These are phyloP conservation scores for Corinectria fuckeliana DNA, from an alignment of 2,329 filamentous ascomycete species.

Conservation along the genomic window DNA sequence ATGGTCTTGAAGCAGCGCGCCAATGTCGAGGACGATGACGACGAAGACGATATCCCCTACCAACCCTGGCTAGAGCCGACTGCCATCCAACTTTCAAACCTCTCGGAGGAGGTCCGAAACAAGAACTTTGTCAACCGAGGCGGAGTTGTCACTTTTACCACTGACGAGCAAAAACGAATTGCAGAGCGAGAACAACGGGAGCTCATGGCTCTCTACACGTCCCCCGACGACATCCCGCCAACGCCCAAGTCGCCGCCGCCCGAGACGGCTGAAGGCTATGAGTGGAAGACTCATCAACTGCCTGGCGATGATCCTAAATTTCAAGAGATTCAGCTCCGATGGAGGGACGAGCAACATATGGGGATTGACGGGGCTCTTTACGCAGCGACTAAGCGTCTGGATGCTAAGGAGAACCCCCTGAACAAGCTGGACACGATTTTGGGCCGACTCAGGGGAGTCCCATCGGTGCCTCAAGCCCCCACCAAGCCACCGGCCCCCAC, in stretches of 20 bases:
- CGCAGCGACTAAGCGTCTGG: conserved; percentile 52
- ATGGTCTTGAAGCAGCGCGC: conserved; percentile 68
- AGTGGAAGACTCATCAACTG: conserved; percentile 44
- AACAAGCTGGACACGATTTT: conserved; percentile 50
- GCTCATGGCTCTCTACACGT: conserved; percentile 67
- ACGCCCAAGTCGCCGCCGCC: conserved; percentile 61
- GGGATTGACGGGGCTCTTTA: conserved; percentile 52
- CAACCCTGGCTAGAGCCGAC: conserved; percentile 59
- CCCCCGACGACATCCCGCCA: conserved; percentile 60
- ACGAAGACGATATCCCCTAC: conserved; percentile 63
- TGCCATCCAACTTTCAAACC: conserved; percentile 53
- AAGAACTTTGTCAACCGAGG: conserved; percentile 62
- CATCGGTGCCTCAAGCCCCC: conserved; percentile 22
- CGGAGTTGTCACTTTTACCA: conserved; percentile 57
- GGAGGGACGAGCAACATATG: conserved; percentile 54
- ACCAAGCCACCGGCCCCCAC: conserved; percentile 17
- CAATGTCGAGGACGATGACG: conserved; percentile 58
- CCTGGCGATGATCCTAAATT: conserved; percentile 50
- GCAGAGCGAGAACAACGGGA: conserved; percentile 63
- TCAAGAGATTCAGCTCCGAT: conserved; percentile 57
- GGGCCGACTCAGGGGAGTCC: conserved; percentile 41
- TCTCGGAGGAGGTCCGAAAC: conserved; percentile 53
- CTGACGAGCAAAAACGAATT: conserved; percentile 62
- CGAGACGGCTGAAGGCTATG: conserved; percentile 38
- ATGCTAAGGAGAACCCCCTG: conserved; percentile 45